These are phyloP conservation scores for Blastosporella zonata DNA, from an alignment of 1,284 basidiomycete species.

Conservation along the genomic window DNA sequence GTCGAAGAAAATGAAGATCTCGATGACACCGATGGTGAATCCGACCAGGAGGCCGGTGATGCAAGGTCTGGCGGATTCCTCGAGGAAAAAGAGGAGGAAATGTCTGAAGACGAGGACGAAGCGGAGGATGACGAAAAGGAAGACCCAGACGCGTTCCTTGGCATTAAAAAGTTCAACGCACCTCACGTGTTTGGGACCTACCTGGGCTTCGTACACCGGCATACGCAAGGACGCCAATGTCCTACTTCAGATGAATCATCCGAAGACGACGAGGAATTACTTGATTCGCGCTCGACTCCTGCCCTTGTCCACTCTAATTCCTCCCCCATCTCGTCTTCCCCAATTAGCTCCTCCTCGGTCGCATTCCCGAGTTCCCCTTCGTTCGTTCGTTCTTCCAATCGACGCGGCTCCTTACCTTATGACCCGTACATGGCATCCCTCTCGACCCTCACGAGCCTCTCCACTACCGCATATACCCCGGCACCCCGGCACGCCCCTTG, in stretches of 20 bases:
- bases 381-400: constrained; percentile 3
- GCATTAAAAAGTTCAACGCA: constrained; percentile 27
- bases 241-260: constrained; percentile 20
- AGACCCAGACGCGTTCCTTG: constrained; percentile 19
- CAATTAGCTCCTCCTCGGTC: constrained; percentile 11
- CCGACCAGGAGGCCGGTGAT: constrained; percentile 21
- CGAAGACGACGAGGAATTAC: constrained; percentile 17
- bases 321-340: constrained; percentile 16
- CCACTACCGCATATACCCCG: constrained; percentile 28
- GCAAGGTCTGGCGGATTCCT: constrained; percentile 14
- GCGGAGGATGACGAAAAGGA: constrained; percentile 17
- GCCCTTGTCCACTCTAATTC: constrained; percentile 17
- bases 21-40: constrained; percentile 23
- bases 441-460: constrained; percentile 15
- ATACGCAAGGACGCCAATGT: constrained; percentile 4
- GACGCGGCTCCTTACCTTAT: background rate
- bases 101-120: constrained; percentile 19
- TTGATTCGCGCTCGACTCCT: constrained; percentile 16
- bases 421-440: constrained; percentile 15
- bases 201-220: constrained; percentile 25
- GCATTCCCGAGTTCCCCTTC: constrained; percentile 9
- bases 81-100: constrained; percentile 11
- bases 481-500: constrained; percentile 29
- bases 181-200: constrained; percentile 28
- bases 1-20: constrained; percentile 13